A percentile compares a stretch with the other conserved stretches of the same genome.
These are phyloP conservation scores for Gracilaria gracilis DNA, from an alignment of 23 red algal species.

Conservation along the genomic window DNA sequence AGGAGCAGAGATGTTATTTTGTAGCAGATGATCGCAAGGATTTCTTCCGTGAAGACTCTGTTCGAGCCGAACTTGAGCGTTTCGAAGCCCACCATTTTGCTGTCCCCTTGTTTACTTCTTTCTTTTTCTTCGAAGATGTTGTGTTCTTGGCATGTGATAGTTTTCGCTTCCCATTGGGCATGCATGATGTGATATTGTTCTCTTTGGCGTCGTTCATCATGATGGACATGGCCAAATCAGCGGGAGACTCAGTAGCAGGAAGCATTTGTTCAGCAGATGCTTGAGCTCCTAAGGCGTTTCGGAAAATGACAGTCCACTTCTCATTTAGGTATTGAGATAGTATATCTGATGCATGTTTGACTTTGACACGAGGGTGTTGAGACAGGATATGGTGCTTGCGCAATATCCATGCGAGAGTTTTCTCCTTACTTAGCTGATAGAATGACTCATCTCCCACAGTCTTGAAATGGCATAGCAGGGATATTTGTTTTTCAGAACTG, in stretches of 20 bases:
- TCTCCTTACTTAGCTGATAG: conserved; percentile 54
- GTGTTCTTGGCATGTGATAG: not conserved
- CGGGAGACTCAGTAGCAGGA: not conserved
- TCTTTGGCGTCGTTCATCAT: conserved; percentile 44
- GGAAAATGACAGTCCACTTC: conserved; percentile 30
- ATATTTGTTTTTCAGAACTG: conserved; percentile 25
- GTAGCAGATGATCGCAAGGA: conserved; percentile 33
- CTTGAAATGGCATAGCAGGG: conserved; percentile 54
- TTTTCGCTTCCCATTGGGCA: conserved; percentile 26
- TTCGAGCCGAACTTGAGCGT: not conserved
- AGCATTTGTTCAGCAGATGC: not conserved
- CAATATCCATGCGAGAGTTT: conserved; percentile 43
- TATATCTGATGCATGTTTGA: conserved; percentile 32
- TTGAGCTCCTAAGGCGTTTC: not conserved
- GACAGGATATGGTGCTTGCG: conserved; percentile 21
- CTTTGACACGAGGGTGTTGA: conserved; percentile 23
- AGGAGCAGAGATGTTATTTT: conserved; percentile 48
- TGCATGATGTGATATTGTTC: conserved; percentile 1
- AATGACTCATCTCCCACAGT: conserved; percentile 33
- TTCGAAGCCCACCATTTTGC: conserved; percentile 40
- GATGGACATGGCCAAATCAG: conserved; percentile 41
- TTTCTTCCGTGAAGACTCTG: not conserved
- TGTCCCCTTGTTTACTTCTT: conserved; percentile 9
- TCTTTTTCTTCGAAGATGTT: conserved; percentile 33
- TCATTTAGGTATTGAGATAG: conserved; percentile 39